Evolutionary conservation across 2,329 filamentous ascomycete species (phyloP), one percentile per base, ranked within the genome.

Genomic region (Colletotrichum ledebouriae): DNA sequence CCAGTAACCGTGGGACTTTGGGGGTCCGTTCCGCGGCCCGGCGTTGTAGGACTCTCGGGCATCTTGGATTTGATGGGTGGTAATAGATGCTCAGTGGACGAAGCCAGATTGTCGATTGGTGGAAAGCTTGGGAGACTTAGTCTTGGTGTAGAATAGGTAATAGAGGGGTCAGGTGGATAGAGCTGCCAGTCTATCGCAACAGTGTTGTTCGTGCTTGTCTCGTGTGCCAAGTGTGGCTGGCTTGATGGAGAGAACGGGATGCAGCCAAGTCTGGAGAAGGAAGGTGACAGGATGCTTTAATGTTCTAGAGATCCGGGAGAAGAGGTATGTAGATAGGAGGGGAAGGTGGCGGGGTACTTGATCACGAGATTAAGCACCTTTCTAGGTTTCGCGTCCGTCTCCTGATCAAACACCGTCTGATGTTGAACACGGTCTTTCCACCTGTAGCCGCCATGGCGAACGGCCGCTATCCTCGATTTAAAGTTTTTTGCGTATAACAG

Each of bases 321-420:
- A 29, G 41, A 52, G 53, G 64, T 57, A 46, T 44, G 41, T 5
- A 49, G 41, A 34, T n/a, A 42, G 53, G 59, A 55, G 15, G 34
- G 56, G 37, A 49, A 56, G 34, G 66, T 39, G 66, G 55, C 49
- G 55, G 66, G 61, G 61, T 37, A 49, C 22, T 39, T 44, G 49
- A 49, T 64, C 61, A 69, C 62, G 50, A 64, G 61, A 56, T 56
- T 47, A 57, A 42, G 25, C 53, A 44, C 41, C 34, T 34, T 44
- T 29, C 39, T 56, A 44, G 55, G 61, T 69, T 69, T 69, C 66
- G 66, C 61, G 34, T 50, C 61, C 44, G 66, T 60, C 49, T 69
- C 66, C 42, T 66, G 55, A 60, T 69, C 61, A 69, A 66, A 69
- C 66, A 69, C 66, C 55, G 49, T 69, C 66, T 66, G 66, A 69